Base-by-base conservation (phyloP, 805 yeast species). In the Yarrowia sp. region DNA sequence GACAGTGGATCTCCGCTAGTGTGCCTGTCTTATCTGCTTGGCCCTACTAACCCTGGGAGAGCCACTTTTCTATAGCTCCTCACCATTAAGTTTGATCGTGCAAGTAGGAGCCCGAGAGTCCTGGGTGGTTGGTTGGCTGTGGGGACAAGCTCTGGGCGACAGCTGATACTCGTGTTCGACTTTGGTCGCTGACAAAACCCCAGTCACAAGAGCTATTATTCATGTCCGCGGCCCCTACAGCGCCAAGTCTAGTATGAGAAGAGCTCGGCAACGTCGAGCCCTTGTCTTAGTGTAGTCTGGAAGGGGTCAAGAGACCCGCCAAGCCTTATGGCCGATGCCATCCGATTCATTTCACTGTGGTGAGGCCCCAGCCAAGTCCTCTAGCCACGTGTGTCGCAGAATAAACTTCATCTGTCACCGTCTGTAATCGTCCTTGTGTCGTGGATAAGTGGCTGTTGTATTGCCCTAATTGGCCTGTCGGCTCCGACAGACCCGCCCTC, bases 311-410 rank as follows among this genome's bases (percentile, higher is more conserved):
- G 33, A 13, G 44, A 7, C 44, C 44, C 38, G 61, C 61, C 61
- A 55, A 55, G 61, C 47, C 47, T 17, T 41, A 45, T 10, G 28
- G 10, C 31, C 60, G 60, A 51, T 51, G 60, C 44, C 60, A n/a
- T 51, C 33, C 44, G 15, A n/a, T 28, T 28, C 44, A 28, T 51
- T 51, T 51, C 44, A 31, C 47, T 8, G 8, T 14, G 7, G 33
- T 31, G 47, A 39, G 28, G 47, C 32, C 38, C 39, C n/a, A 55
- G 43, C 47, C 61, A 55, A 55, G 61, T 17, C 43, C 61, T 15
- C 31, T 55, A 55, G 61, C 61, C 61, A 55, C 61, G 61, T 55
- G 61, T 55, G 61, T 55, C 38, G 61, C 61, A 39, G 18, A 39
- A 11, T 55, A 31, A 28, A 31, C 61, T 55, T 55, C 47, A 9